These are phyloP conservation scores for Tricholoma terreum DNA, from an alignment of 768 basidiomycete genomes.

Conservation along the genomic window DNA sequence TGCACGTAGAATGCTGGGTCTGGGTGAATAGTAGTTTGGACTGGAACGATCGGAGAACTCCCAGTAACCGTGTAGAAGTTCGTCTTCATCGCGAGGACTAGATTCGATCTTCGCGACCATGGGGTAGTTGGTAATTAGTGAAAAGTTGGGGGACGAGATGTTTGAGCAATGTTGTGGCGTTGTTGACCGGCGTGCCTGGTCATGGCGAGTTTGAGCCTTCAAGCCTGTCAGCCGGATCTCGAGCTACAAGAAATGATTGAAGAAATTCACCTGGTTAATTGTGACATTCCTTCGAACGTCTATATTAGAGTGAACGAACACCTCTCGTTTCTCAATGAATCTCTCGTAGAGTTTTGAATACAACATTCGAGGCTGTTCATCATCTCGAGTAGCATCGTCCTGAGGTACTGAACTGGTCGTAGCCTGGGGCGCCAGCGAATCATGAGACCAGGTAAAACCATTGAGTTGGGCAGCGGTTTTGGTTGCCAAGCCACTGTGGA, in stretches of 20 bases:
- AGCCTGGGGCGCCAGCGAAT: background rate
- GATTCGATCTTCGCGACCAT: background rate
- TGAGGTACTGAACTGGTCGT: background rate
- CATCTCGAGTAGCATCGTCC: background rate
- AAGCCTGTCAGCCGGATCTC: background rate
- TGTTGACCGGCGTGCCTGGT: background rate
- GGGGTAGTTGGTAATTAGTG: background rate
- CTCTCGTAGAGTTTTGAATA: constrained; percentile 3
- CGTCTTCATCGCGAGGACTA: background rate
- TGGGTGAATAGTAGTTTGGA: background rate
- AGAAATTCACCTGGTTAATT: background rate
- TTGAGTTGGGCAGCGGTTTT: background rate
- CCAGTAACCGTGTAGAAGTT: background rate
- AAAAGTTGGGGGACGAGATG: background rate
- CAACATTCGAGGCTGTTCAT: background rate
- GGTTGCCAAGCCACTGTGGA: background rate
- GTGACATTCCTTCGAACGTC: constrained; percentile 1
- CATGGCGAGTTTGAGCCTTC: background rate
- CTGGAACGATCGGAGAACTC: background rate
- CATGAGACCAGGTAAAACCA: background rate
- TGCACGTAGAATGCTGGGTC: background rate
- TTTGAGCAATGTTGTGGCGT: background rate
- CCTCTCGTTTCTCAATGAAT: background rate
- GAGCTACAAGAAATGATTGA: no score
- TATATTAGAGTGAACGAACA: background rate